A percentile compares a stretch with the other conserved stretches of the same genome.
phyloP scores from a whole-genome alignment of 306 rosid genomes.

The Quercus rubra region DNA sequence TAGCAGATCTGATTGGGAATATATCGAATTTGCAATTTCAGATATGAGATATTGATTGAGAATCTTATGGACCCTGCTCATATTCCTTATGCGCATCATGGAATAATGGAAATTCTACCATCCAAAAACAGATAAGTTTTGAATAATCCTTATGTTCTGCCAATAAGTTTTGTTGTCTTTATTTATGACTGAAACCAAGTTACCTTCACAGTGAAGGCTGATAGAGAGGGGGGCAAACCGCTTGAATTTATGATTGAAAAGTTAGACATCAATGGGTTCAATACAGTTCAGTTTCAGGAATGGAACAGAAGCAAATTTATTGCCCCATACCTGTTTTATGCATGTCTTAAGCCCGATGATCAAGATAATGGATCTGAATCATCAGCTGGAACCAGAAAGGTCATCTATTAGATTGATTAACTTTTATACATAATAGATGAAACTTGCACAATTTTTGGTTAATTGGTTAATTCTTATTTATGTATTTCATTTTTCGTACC shows the following conservation, averaged over 20 bases:
- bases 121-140: slow-evolving; percentile 46
- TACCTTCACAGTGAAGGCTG: slow-evolving; percentile 54
- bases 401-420: slow-evolving; percentile 11
- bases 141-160: background rate
- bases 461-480: background rate
- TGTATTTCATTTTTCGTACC: background rate
- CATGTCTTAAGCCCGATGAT: slow-evolving; percentile 28
- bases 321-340: slow-evolving; percentile 64
- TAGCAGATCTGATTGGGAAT: background rate
- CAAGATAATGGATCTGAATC: slow-evolving; percentile 37
- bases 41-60: slow-evolving; percentile 87
- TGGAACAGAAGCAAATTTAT: slow-evolving; percentile 48
- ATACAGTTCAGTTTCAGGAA: slow-evolving; percentile 36
- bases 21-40: slow-evolving; percentile 34
- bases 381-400: slow-evolving; percentile 50
- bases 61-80: slow-evolving; percentile 96
- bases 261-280: slow-evolving; percentile 58
- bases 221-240: slow-evolving; percentile 95
- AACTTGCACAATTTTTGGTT: background rate
- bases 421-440: background rate
- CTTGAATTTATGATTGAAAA: slow-evolving; percentile 49
- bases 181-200: slow-evolving; percentile 2
- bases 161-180: slow-evolving; percentile 4
- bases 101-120: slow-evolving; percentile 45
- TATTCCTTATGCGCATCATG: slow-evolving; percentile 79